Conservation (phyloP, 495 filamentous ascomycete genomes). For the Cladorrhinum samala region DNA sequence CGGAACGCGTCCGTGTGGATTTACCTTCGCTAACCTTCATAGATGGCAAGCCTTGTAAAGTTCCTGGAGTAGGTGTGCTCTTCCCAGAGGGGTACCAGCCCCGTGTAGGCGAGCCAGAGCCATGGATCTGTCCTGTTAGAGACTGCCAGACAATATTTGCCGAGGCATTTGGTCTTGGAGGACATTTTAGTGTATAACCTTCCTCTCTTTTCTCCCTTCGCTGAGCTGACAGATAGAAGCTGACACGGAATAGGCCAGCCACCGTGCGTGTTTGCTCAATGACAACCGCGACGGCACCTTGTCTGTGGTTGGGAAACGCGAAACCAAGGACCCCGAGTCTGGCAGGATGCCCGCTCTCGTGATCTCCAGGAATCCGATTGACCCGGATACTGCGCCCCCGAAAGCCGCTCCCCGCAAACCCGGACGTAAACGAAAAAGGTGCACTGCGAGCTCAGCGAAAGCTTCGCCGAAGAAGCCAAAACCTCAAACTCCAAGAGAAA, state of each 20-base stretch:
- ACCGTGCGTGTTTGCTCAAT: slow-evolving; percentile 16
- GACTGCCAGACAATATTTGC: slow-evolving; percentile 12
- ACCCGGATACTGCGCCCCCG: slow-evolving; percentile 5
- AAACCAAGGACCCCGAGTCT: not conserved
- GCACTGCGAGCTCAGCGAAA: not conserved
- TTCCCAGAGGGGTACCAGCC: slow-evolving; percentile 20
- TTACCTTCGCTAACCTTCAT: not conserved
- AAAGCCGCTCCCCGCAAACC: slow-evolving; percentile 5
- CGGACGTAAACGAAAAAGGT: not conserved
- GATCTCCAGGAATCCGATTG: slow-evolving; percentile 8
- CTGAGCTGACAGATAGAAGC: not conserved
- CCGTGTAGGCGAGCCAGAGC: not conserved
- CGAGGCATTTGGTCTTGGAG: slow-evolving; percentile 8
- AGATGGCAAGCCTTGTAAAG: slow-evolving; percentile 1
- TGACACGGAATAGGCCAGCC: slow-evolving; percentile 1
- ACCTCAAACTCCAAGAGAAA: not conserved
- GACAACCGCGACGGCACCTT: slow-evolving; percentile 19
- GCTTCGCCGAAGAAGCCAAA: not conserved
- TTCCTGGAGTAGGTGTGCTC: slow-evolving; percentile 10
- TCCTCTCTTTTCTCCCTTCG: not conserved
- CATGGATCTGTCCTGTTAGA: slow-evolving; percentile 19
- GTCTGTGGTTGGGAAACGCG: slow-evolving; percentile 10
- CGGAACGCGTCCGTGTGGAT: too few relatives aligned
- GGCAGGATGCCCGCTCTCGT: slow-evolving; percentile 13
- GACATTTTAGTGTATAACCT: slow-evolving; percentile 19